Percentiles rank a stretch among this genome's conserved stretches.
phyloP scores from a whole-genome alignment of 208 protist species.

The Acanthamoeba royreba region DNA sequence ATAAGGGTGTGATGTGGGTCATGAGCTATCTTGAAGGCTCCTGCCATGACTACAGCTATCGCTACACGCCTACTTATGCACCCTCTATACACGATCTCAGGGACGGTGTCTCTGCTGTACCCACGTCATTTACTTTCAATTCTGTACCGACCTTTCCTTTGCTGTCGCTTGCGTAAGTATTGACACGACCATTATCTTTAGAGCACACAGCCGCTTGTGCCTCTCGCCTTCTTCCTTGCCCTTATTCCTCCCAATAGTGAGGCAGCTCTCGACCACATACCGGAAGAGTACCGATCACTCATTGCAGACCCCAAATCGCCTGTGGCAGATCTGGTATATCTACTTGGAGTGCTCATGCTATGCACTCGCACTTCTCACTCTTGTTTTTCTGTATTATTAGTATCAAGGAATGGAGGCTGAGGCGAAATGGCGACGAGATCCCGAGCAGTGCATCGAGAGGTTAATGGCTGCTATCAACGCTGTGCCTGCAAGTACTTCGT shows the following conservation, averaged over 20 bases:
- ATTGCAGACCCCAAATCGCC: not conserved
- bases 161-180: too few species aligned
- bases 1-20: not conserved
- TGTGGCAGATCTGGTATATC: not conserved
- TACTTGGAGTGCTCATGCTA: not conserved
- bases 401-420: not conserved
- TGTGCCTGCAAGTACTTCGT: not conserved
- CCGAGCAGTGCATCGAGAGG: not conserved
- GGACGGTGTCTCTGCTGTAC: not conserved
- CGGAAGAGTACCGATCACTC: not conserved
- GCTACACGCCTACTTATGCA: not conserved
- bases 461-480: not conserved
- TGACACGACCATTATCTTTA: too few species aligned
- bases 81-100: not conserved
- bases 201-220: not conserved
- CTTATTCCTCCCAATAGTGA: not conserved
- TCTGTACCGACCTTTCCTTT: too few species aligned
- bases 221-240: not conserved
- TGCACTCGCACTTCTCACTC: not conserved
- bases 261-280: not conserved
- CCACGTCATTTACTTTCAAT: not conserved
- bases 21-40: constrained; percentile 4
- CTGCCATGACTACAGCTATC: constrained; percentile 37
- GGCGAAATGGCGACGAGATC: not conserved
- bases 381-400: not conserved